Percentiles rank a stretch among this genome's conserved stretches.
Conservation (phyloP, 352 stramenopile genomes). For the Peronospora belbahrii region DNA sequence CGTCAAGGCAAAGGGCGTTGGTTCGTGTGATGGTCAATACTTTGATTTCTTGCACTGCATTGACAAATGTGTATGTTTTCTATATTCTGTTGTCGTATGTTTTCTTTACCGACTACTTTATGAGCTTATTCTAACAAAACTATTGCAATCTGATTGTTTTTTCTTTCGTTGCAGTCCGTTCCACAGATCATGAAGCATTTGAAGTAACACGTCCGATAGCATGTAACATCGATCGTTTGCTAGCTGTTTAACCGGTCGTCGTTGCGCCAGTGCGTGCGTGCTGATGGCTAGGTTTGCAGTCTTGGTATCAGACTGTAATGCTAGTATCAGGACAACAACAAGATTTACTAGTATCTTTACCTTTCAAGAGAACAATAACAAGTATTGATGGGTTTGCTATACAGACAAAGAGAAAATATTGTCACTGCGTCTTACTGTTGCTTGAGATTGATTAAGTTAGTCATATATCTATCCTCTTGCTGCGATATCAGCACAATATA, state of each 20-base stretch:
- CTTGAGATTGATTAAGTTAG: no score
- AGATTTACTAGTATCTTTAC: conserved; percentile 10
- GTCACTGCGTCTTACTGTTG: no score
- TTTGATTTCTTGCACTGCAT: conserved; percentile 94
- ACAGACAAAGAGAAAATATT: no score
- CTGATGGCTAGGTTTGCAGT: neutral
- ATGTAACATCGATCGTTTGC: neutral
- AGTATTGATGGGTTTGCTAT: conserved; percentile 21
- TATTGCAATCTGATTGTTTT: no score
- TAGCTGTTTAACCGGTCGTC: neutral
- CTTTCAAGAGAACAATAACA: conserved; percentile 20
- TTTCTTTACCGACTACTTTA: no score
- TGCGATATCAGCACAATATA: no score
- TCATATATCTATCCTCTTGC: no score
- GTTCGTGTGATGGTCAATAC: conserved; percentile 92
- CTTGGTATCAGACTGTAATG: neutral
- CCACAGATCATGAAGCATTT: conserved; percentile 93
- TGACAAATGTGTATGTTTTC: conserved; percentile 89
- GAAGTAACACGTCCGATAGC: conserved; percentile 59
- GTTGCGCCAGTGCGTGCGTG: conserved; percentile 6
- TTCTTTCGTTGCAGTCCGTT: conserved; percentile 43
- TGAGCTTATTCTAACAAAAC: neutral
- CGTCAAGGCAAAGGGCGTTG: conserved; percentile 88
- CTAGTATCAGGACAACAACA: conserved; percentile 1
- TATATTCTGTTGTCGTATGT: no score